Percentiles rank a stretch among this genome's conserved stretches.
These are phyloP conservation scores for Trichosporon sp. DNA, from an alignment of 1,284 basidiomycete genomes.

Conservation along the genomic window DNA sequence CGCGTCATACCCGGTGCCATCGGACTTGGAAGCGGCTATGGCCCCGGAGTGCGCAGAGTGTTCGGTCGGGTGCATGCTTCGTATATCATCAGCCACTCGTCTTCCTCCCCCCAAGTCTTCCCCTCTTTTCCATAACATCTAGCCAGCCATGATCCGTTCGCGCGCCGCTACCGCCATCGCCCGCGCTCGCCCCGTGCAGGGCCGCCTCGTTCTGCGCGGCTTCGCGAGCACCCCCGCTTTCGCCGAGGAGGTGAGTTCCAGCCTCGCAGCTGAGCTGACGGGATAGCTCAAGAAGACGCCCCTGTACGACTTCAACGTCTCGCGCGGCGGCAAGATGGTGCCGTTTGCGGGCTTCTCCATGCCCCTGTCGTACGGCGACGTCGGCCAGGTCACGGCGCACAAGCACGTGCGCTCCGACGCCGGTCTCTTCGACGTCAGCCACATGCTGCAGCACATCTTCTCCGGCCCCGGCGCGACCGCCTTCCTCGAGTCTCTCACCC, in stretches of 20 bases:
- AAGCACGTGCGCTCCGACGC: slow-evolving; percentile 80
- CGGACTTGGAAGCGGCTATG: neutral
- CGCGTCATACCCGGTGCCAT: neutral
- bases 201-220: slow-evolving; percentile 32
- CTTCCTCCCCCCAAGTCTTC: neutral
- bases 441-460: slow-evolving; percentile 93
- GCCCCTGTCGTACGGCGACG: slow-evolving; percentile 82
- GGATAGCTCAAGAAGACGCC: slow-evolving; percentile 66
- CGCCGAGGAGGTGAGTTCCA: slow-evolving; percentile 34
- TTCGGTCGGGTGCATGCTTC: too few species aligned
- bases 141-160: slow-evolving; percentile 10
- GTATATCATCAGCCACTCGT: neutral
- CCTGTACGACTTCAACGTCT: slow-evolving; percentile 86
- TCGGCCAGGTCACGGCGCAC: slow-evolving; percentile 89
- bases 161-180: slow-evolving; percentile 23
- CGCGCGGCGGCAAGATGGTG: slow-evolving; percentile 90
- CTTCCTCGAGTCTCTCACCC: slow-evolving; percentile 83
- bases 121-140: too few species aligned
- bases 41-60: neutral
- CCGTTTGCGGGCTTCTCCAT: slow-evolving; percentile 94
- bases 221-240: slow-evolving; percentile 30
- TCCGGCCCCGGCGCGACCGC: slow-evolving; percentile 70
- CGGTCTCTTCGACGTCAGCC: slow-evolving; percentile 95
- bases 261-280: too few species aligned
- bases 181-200: slow-evolving; percentile 16